Base-by-base conservation (phyloP, 2,329 filamentous ascomycete species). In the Xylariaceae sp. region DNA sequence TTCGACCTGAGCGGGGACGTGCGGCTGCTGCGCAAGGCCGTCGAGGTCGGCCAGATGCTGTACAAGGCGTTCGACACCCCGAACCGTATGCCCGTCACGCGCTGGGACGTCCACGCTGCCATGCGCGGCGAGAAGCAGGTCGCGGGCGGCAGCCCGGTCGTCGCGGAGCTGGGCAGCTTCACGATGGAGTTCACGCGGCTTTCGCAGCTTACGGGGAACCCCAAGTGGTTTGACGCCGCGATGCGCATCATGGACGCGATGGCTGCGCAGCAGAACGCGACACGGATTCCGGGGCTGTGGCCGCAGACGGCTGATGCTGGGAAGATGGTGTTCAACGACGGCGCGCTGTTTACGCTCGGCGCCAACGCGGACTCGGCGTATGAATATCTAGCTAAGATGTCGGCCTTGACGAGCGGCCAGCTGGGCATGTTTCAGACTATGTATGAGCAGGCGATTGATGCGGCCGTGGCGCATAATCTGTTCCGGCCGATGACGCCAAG, bases 141-240 rank as follows among this genome's bases (percentile, higher is more conserved):
- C n/a, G n/a, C n/a, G n/a, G n/a, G n/a, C n/a, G n/a, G n/a, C n/a
- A n/a, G n/a, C n/a, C n/a, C n/a, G n/a, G 5, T 89, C 86, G 4
- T 74, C 92, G 44, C 85, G n/a, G n/a, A n/a, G n/a, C n/a, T n/a
- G n/a, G n/a, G n/a, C n/a, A n/a, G n/a, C n/a, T n/a, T n/a, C n/a
- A n/a, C 83, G 1, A 72, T 92, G 55, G 89, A 92, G 63, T 85
- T 92, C 67, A 89, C 86, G 7, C 79, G 86, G 13, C 73, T 92
- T 37, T 85, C 87, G 2, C 88, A 91, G 67, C 72, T 92, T 50
- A 92, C 89, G 0, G 84, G 83, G 30, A 79, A 91, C 53, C 72
- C 80, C 23, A 91, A 87, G 64, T 92, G 90, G 72, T 91, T 87
- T 67, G 86, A 89, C 66, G 88, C 86, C 3, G 78, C 88, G 53